Evolutionary conservation across 495 filamentous ascomycete genomes (phyloP).

Genomic region (Neurospora sp.): DNA sequence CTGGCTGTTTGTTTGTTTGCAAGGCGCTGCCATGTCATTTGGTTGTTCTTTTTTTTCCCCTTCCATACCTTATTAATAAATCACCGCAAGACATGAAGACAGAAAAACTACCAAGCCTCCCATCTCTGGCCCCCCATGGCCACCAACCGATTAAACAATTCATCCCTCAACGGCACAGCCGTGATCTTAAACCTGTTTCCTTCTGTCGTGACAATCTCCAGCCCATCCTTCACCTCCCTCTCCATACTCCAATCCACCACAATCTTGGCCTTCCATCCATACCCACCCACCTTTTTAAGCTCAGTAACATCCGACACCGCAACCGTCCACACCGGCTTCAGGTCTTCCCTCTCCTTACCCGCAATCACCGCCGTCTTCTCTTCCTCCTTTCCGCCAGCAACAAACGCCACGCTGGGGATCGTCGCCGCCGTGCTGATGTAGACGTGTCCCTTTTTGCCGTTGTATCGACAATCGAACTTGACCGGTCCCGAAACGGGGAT

Average conservation of each 20-base stretch:
- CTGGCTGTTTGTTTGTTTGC: background rate
- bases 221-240: slow-evolving; percentile 66
- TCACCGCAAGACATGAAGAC: no score
- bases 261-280: slow-evolving; percentile 84
- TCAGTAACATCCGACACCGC: slow-evolving; percentile 47
- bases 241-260: slow-evolving; percentile 74
- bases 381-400: slow-evolving; percentile 11
- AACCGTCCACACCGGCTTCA: slow-evolving; percentile 45
- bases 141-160: slow-evolving; percentile 77
- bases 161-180: slow-evolving; percentile 63
- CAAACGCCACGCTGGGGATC: slow-evolving; percentile 51
- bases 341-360: slow-evolving; percentile 38
- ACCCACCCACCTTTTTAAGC: slow-evolving; percentile 70
- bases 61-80: no score
- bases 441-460: slow-evolving; percentile 61
- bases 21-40: background rate
- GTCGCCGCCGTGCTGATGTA: slow-evolving; percentile 55
- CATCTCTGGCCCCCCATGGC: slow-evolving; percentile 81
- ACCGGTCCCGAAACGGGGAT: slow-evolving; percentile 51
- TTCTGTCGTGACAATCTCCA: slow-evolving; percentile 52
- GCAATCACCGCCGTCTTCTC: slow-evolving; percentile 24
- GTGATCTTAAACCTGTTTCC: slow-evolving; percentile 53
- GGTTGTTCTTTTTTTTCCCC: background rate
- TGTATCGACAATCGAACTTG: slow-evolving; percentile 61
- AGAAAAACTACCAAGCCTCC: slow-evolving; percentile 49